These are phyloP conservation scores for Diaporthe destruens DNA, from an alignment of 2,329 filamentous ascomycete genomes.

Conservation along the genomic window DNA sequence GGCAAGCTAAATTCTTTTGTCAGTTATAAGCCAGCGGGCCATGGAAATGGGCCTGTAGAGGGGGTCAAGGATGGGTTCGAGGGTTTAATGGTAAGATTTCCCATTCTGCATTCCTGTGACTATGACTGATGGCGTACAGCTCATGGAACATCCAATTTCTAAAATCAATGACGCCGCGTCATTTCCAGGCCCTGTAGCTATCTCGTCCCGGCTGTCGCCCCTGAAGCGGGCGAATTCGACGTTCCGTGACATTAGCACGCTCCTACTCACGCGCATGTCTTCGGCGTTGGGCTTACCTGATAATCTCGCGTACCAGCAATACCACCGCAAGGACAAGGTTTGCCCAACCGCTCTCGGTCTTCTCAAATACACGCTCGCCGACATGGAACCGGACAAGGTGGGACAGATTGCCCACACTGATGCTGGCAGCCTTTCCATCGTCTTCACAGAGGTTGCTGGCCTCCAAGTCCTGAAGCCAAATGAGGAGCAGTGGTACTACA, in stretches of 20 bases:
- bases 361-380: constrained; percentile 19
- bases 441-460: constrained; percentile 7
- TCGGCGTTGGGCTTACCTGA: not conserved
- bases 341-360: constrained; percentile 10
- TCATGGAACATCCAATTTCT: constrained; percentile 17
- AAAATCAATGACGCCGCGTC: not conserved
- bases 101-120: not conserved
- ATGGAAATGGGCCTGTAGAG: constrained; percentile 11
- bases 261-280: constrained; percentile 14
- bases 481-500: constrained; percentile 29
- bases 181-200: constrained; percentile 2
- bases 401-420: constrained; percentile 25
- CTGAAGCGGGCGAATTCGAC: constrained; percentile 4
- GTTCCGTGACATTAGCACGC: constrained; percentile 16
- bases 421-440: constrained; percentile 18
- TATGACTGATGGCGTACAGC: not conserved
- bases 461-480: constrained; percentile 23
- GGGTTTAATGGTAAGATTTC: not conserved
- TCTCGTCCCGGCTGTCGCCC: not conserved
- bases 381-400: constrained; percentile 13
- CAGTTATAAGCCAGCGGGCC: constrained; percentile 20
- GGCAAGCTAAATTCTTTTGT: not conserved
- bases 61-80: constrained; percentile 17
- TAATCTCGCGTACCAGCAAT: constrained; percentile 12
- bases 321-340: constrained; percentile 1